These are phyloP conservation scores for Podospora comata DNA, from an alignment of 495 filamentous ascomycete genomes.

Conservation along the genomic window DNA sequence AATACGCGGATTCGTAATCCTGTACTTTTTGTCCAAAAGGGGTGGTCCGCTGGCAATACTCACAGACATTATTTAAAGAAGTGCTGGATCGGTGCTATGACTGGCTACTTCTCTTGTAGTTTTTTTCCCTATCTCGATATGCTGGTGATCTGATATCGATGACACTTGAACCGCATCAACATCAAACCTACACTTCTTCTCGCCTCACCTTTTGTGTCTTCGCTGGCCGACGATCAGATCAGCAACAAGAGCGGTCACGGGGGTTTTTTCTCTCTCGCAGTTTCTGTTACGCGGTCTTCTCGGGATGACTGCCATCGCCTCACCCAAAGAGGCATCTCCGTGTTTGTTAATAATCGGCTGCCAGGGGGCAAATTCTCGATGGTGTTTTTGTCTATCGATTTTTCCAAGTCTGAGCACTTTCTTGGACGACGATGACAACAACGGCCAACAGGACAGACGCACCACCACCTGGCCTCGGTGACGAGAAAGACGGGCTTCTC, in stretches of 20 bases:
- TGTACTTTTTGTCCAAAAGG: neutral
- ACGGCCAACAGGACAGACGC: neutral
- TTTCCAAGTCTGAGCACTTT: neutral
- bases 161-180: neutral
- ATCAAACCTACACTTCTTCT: neutral
- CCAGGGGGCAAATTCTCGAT: slow-evolving; percentile 7
- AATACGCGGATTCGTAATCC: neutral
- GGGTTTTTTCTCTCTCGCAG: neutral
- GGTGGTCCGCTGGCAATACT: neutral
- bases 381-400: neutral
- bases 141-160: neutral
- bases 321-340: neutral
- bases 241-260: neutral
- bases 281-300: neutral
- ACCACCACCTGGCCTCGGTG: neutral
- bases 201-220: neutral
- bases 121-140: neutral
- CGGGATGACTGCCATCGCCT: slow-evolving; percentile 1
- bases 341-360: slow-evolving; percentile 3
- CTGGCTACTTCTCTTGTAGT: neutral
- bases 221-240: neutral
- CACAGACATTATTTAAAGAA: neutral
- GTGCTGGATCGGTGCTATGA: neutral
- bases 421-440: neutral
- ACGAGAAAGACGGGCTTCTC: neutral